Conservation (phyloP, 176 grass and related monocot genomes). For the Typha latifolia region DNA sequence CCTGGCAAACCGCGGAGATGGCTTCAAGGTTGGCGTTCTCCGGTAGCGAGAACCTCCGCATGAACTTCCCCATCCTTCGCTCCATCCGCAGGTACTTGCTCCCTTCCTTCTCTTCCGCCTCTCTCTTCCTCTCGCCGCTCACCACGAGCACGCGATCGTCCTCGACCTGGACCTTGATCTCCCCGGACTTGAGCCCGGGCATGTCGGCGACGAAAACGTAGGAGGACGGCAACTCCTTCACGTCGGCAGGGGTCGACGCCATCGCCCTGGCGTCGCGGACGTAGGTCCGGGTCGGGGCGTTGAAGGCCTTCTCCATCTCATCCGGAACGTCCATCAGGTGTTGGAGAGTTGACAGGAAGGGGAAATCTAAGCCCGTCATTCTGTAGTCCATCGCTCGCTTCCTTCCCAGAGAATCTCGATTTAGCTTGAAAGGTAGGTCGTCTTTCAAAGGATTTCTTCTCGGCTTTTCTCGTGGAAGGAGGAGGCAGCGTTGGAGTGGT, state of each 20-base stretch:
- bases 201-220: slow-evolving; percentile 79
- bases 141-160: slow-evolving; percentile 65
- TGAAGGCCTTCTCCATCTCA: slow-evolving; percentile 31
- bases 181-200: slow-evolving; percentile 55
- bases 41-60: slow-evolving; percentile 42
- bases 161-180: slow-evolving; percentile 84
- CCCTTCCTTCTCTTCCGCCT: slow-evolving; percentile 16
- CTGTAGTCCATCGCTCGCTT: slow-evolving; percentile 36
- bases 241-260: slow-evolving; percentile 70
- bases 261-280: slow-evolving; percentile 74
- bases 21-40: slow-evolving; percentile 39
- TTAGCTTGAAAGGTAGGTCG: too few species aligned
- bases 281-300: slow-evolving; percentile 30
- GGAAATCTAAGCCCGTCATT: slow-evolving; percentile 44
- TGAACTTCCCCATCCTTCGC: slow-evolving; percentile 62
- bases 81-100: slow-evolving; percentile 54
- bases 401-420: background rate
- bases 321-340: slow-evolving; percentile 54
- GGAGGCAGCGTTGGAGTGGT: slow-evolving; percentile 2
- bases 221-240: slow-evolving; percentile 49
- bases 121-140: slow-evolving; percentile 52
- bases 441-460: too few species aligned
- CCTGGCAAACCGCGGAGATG: slow-evolving; percentile 34
- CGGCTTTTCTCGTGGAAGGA: background rate
- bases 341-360: slow-evolving; percentile 48